A percentile compares a stretch with the other conserved stretches of the same genome.
Evolutionary conservation across 2,329 filamentous ascomycete genomes (phyloP).

Genomic region (Aspergillus transmontanensis): DNA sequence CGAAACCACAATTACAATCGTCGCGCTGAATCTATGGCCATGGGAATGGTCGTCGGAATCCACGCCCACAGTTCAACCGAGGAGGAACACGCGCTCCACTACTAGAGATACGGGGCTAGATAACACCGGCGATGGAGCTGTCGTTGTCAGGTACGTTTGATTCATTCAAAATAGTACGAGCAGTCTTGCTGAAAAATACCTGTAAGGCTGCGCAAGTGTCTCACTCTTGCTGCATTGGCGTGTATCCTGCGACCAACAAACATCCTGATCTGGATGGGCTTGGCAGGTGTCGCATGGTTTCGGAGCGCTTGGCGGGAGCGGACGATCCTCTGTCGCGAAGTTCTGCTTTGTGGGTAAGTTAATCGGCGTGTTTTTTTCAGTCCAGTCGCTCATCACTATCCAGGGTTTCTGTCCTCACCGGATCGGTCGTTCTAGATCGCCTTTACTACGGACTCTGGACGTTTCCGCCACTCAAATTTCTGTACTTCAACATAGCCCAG

Average conservation of each 20-base stretch:
- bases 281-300: conserved; percentile 60
- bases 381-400: conserved; percentile 16
- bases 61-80: conserved; percentile 35
- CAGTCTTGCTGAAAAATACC: background rate
- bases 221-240: conserved; percentile 77
- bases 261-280: conserved; percentile 75
- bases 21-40: conserved; percentile 81
- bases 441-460: conserved; percentile 84
- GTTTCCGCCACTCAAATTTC: conserved; percentile 82
- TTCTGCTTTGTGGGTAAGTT: conserved; percentile 58
- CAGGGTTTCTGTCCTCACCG: conserved; percentile 60
- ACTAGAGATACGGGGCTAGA: no score
- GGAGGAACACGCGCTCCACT: conserved; percentile 4
- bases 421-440: conserved; percentile 71
- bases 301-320: conserved; percentile 47
- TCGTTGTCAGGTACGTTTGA: conserved; percentile 28
- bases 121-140: conserved; percentile 7
- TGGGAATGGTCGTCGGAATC: conserved; percentile 67
- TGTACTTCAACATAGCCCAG: conserved; percentile 88
- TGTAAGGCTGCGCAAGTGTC: conserved; percentile 61
- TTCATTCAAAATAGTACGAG: no score
- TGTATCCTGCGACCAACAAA: conserved; percentile 91
- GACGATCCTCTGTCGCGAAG: conserved; percentile 63
- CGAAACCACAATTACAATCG: conserved; percentile 82
- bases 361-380: background rate